Evolutionary conservation across 805 yeast species (phyloP), one percentile per base, ranked within the genome.

Genomic region (Brettanomyces naardenensis): DNA sequence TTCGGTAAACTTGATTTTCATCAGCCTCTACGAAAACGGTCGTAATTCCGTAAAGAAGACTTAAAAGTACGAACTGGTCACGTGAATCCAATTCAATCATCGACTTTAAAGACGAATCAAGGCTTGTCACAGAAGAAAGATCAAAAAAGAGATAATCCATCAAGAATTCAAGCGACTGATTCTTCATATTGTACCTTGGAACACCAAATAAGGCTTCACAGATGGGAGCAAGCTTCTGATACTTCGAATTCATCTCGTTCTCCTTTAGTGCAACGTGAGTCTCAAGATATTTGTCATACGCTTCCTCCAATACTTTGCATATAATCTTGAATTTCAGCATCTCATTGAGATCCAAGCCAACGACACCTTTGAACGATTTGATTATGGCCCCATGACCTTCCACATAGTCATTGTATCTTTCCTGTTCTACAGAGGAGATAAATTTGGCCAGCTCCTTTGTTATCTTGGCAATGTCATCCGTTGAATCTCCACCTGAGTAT

Each of bases 401-500:
- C 18, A 58, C 25, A 13, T 58, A 54, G 3, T 65, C 71, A 5
- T 54, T 49, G 5, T 61, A 52, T 17, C 56, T 52, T 14, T 71
- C 73, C 5, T 48, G 48, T 38, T 70, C 73, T 19, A 69, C 66
- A 6, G 60, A 44, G 6, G 67, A 56, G 17, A 80, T 56, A 45
- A 84, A 77, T 42, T 64, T 75, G 9, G 81, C 73, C 9, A 78
- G 62, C 36, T 80, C 80, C 15, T 61, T 46, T 32, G 51, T 55
- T 14, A 68, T 39, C 43, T 57, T 68, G 4, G 47, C 45, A 5
- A 43, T 43, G 15, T 31, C 19, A 28, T 53, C 52, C n/a, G n/a
- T n/a, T n/a, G n/a, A n/a, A 1, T 53, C 51, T 6, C 54, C 51
- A 17, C 28, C 21, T n/a, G 41, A 48, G 30, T 52, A 56, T 31